Conservation (phyloP, 2,329 filamentous ascomycete species). For the Ceratocystis ficicola region DNA sequence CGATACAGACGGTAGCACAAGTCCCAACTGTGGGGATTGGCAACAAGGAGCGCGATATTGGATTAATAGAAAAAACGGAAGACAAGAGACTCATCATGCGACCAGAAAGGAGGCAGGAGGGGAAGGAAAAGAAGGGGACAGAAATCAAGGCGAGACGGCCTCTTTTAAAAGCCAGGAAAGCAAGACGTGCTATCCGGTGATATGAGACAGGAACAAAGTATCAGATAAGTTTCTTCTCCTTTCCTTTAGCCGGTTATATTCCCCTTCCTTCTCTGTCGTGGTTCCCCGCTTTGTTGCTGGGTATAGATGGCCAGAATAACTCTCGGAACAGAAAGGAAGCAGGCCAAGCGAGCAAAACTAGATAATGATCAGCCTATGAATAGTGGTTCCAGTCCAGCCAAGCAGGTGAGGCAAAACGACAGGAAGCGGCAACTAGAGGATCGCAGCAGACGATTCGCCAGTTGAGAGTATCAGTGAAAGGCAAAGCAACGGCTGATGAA, state of each 20-base stretch:
- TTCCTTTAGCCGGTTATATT: not conserved
- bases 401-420: not conserved
- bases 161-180: slow-evolving; percentile 18
- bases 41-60: slow-evolving; percentile 25
- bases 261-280: not conserved
- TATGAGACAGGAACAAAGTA: slow-evolving; percentile 6
- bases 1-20: slow-evolving; percentile 10
- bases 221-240: not conserved
- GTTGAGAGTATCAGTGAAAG: not conserved
- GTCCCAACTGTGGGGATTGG: slow-evolving; percentile 7
- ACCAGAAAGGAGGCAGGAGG: slow-evolving; percentile 13
- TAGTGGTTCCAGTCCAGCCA: not conserved
- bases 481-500: slow-evolving; percentile 1
- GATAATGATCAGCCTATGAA: not conserved
- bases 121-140: not conserved
- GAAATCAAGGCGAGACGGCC: slow-evolving; percentile 14
- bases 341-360: not conserved
- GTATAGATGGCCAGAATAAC: not conserved
- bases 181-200: not conserved
- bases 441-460: not conserved
- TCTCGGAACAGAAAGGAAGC: not conserved
- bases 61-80: slow-evolving; percentile 25
- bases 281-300: not conserved
- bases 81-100: slow-evolving; percentile 19
- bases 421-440: not conserved